These are phyloP conservation scores for Adansonia madagascariensis DNA, from an alignment of 441 rosid species.

Conservation along the genomic window DNA sequence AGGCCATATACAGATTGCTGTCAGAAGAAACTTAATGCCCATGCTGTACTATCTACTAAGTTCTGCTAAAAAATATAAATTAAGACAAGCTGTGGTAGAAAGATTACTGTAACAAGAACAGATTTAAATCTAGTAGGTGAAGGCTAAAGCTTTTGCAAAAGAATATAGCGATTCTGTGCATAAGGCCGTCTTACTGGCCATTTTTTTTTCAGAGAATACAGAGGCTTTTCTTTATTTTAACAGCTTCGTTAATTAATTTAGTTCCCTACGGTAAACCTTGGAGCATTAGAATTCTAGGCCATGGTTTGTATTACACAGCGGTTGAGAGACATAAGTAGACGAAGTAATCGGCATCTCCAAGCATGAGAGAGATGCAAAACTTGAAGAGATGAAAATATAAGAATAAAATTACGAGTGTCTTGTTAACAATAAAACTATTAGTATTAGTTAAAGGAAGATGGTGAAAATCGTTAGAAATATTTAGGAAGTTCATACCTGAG, in stretches of 20 bases:
- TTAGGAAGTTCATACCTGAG: background rate
- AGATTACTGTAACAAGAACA: background rate
- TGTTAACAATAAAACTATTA: background rate
- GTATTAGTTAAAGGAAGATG: background rate
- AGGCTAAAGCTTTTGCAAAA: background rate
- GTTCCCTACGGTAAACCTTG: background rate
- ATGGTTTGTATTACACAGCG: background rate
- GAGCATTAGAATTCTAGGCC: background rate
- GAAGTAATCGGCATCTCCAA: background rate
- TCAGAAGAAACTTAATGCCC: conserved; percentile 38
- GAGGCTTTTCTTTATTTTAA: background rate
- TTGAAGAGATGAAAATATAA: background rate
- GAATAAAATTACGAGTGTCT: background rate
- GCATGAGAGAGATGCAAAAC: background rate
- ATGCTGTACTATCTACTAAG: conserved; percentile 10
- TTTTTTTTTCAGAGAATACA: background rate
- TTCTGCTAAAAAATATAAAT: conserved; percentile 16
- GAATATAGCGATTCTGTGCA: background rate
- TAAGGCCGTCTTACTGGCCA: background rate
- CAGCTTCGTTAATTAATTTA: background rate
- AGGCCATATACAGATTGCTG: conserved; percentile 38
- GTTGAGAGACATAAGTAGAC: background rate
- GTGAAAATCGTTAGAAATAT: background rate
- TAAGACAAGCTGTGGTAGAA: background rate
- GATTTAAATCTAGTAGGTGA: background rate